Conservation (phyloP, 2,329 filamentous ascomycete species). For the Diplocarpon mali region DNA sequence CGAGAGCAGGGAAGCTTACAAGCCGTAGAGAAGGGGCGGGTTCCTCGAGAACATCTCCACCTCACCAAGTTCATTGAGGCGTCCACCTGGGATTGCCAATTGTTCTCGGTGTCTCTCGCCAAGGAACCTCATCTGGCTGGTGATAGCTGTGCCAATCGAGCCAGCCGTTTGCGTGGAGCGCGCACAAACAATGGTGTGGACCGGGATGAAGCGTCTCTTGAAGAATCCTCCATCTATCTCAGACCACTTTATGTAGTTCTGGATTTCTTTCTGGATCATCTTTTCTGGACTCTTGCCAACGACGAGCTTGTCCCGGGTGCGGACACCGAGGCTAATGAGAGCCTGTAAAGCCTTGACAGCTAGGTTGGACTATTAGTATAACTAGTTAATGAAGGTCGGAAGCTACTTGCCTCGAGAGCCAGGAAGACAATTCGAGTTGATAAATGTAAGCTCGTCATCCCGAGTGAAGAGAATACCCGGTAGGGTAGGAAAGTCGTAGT, state of each 20-base stretch:
- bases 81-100: conserved; percentile 11
- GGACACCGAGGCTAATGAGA: conserved; percentile 22
- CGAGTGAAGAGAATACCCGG: conserved; percentile 22
- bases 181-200: conserved; percentile 18
- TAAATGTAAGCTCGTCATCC: conserved; percentile 17
- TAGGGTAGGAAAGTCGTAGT: conserved; percentile 25
- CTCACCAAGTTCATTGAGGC: conserved; percentile 14
- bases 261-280: conserved; percentile 23
- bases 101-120: conserved; percentile 21
- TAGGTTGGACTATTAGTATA: conserved; percentile 10
- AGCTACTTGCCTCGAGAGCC: conserved; percentile 18
- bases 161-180: conserved; percentile 12
- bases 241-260: conserved; percentile 26
- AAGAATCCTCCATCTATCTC: conserved; percentile 26
- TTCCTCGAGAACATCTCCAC: conserved; percentile 16
- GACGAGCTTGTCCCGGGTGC: conserved; percentile 17
- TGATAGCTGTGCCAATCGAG: conserved; percentile 16
- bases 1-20: conserved; percentile 6
- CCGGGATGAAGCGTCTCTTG: conserved; percentile 24
- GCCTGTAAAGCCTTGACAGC: conserved; percentile 21
- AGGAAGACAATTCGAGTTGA: conserved; percentile 20
- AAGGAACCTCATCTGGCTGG: conserved; percentile 22
- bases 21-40: conserved; percentile 27
- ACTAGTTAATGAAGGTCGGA: neutral
- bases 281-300: conserved; percentile 13